phyloP scores from a whole-genome alignment of 2,329 filamentous ascomycete species.

The Epicoccum nigrum region DNA sequence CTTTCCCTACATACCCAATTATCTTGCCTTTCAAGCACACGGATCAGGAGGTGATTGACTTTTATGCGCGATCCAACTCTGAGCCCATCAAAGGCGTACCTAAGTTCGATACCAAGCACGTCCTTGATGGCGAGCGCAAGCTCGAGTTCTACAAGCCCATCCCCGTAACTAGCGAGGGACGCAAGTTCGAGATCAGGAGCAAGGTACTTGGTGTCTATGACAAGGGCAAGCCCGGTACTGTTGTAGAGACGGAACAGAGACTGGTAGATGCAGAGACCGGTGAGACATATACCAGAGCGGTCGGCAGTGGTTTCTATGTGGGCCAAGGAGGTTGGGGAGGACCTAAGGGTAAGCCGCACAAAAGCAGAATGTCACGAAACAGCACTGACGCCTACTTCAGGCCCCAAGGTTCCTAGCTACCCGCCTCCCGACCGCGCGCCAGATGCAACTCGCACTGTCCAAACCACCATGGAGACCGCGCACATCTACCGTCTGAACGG shows the following conservation, averaged over 20 bases:
- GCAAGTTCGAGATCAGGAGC: slow-evolving; percentile 75
- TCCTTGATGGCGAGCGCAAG: slow-evolving; percentile 83
- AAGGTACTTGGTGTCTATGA: slow-evolving; percentile 88
- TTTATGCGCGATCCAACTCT: slow-evolving; percentile 73
- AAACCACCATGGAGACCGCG: slow-evolving; percentile 74
- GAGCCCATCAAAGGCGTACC: slow-evolving; percentile 76
- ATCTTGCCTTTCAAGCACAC: slow-evolving; percentile 83
- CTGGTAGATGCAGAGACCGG: slow-evolving; percentile 73
- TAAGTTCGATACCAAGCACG: slow-evolving; percentile 73
- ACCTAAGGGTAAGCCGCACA: slow-evolving; percentile 72
- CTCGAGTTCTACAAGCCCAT: slow-evolving; percentile 78
- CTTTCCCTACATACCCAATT: slow-evolving; percentile 88
- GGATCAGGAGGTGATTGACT: slow-evolving; percentile 79
- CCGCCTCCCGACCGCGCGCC: slow-evolving; percentile 76
- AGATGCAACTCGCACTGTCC: slow-evolving; percentile 71
- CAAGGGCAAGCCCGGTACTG: slow-evolving; percentile 82
- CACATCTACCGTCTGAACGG: slow-evolving; percentile 73
- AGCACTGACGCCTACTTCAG: slow-evolving; percentile 27
- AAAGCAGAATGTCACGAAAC: not conserved
- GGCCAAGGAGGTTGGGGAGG: slow-evolving; percentile 86
- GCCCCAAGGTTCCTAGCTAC: slow-evolving; percentile 76
- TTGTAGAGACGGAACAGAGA: slow-evolving; percentile 78
- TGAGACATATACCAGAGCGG: slow-evolving; percentile 73
- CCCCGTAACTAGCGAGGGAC: slow-evolving; percentile 72
- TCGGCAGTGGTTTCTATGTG: slow-evolving; percentile 78